Evolutionary conservation across 2,329 filamentous ascomycete species (phyloP).

Genomic region (Venturia pyrina): DNA sequence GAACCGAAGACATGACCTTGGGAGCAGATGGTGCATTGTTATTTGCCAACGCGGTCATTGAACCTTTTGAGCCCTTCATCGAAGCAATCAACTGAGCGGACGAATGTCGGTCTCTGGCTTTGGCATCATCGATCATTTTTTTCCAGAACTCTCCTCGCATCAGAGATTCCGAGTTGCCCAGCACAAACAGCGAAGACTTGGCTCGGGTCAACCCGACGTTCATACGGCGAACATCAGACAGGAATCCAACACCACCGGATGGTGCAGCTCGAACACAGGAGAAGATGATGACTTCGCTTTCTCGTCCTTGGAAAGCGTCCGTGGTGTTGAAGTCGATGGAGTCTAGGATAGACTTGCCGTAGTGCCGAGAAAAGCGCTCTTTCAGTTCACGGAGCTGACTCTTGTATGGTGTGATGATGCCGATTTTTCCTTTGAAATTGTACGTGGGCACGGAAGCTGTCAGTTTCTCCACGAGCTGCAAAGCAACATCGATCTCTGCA

Average conservation of each 20-base stretch:
- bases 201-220: slow-evolving; percentile 96
- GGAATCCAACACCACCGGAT: slow-evolving; percentile 95
- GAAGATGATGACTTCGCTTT: slow-evolving; percentile 97
- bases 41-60: not conserved
- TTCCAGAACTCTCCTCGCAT: slow-evolving; percentile 86
- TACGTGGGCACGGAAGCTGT: slow-evolving; percentile 55
- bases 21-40: not conserved
- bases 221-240: slow-evolving; percentile 97
- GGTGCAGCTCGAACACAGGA: slow-evolving; percentile 90
- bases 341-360: slow-evolving; percentile 64
- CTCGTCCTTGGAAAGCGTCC: slow-evolving; percentile 92
- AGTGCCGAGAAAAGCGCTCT: slow-evolving; percentile 59
- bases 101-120: slow-evolving; percentile 3
- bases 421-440: slow-evolving; percentile 74
- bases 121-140: slow-evolving; percentile 57
- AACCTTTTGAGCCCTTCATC: not conserved
- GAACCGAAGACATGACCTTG: not conserved
- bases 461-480: slow-evolving; percentile 75
- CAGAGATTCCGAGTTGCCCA: slow-evolving; percentile 83
- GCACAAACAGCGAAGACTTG: slow-evolving; percentile 91
- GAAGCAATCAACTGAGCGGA: not conserved
- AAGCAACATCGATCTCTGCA: slow-evolving; percentile 75
- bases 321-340: slow-evolving; percentile 97
- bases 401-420: slow-evolving; percentile 97
- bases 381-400: slow-evolving; percentile 78